These are phyloP conservation scores for Termitomyces sp. DNA, from an alignment of 768 basidiomycete species.

Conservation along the genomic window DNA sequence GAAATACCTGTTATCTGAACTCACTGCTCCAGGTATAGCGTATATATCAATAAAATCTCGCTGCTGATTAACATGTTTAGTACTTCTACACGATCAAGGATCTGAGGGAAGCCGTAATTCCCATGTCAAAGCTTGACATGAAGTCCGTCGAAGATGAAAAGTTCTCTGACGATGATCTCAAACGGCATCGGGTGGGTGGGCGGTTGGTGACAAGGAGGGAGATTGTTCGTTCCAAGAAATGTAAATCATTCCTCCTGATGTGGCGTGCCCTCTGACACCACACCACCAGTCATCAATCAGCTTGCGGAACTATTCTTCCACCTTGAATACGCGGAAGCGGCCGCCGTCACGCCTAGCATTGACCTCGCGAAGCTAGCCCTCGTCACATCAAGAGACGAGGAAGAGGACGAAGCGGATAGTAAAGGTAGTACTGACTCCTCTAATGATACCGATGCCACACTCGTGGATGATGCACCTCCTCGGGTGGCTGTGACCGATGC, in stretches of 20 bases:
- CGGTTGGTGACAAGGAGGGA: slow-evolving; percentile 76
- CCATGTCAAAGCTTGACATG: slow-evolving; percentile 46
- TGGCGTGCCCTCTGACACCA: slow-evolving; percentile 9
- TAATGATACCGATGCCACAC: slow-evolving; percentile 83
- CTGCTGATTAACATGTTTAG: slow-evolving; percentile 27
- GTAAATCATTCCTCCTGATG: slow-evolving; percentile 36
- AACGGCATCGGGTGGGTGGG: slow-evolving; percentile 83
- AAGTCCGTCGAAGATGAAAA: slow-evolving; percentile 64
- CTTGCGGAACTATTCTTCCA: slow-evolving; percentile 75
- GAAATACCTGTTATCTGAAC: slow-evolving; percentile 86
- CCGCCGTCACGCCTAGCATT: slow-evolving; percentile 75
- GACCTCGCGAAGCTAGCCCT: slow-evolving; percentile 90
- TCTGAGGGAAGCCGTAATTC: slow-evolving; percentile 68
- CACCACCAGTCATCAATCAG: slow-evolving; percentile 63
- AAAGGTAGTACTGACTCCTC: slow-evolving; percentile 73
- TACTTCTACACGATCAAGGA: slow-evolving; percentile 97
- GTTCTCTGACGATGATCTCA: slow-evolving; percentile 73
- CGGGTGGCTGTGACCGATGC: slow-evolving; percentile 24
- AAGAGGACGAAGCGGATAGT: slow-evolving; percentile 67
- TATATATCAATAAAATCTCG: background rate
- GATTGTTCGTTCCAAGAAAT: slow-evolving; percentile 79
- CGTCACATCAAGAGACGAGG: slow-evolving; percentile 86
- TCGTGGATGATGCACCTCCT: slow-evolving; percentile 68
- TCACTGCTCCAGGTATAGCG: slow-evolving; percentile 60
- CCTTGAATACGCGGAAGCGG: slow-evolving; percentile 57